phyloP scores from a whole-genome alignment of 331 rosid species.

The Acacia pycnantha region DNA sequence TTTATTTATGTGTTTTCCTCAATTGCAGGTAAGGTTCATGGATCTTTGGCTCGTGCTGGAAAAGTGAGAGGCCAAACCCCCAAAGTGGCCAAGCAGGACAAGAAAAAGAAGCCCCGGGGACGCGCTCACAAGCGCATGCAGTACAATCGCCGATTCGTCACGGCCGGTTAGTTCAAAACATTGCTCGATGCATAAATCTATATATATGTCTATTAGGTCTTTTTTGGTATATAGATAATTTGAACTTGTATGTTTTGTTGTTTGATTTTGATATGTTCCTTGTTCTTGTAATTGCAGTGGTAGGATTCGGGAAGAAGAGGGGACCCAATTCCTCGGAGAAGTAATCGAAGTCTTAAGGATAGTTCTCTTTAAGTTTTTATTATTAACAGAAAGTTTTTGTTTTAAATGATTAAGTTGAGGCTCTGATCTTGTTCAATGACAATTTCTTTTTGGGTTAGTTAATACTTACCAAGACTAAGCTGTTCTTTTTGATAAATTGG shows the following conservation, averaged over 20 bases:
- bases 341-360: background rate
- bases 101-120: constrained; percentile 53
- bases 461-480: background rate
- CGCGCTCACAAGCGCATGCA: constrained; percentile 54
- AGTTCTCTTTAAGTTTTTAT: background rate
- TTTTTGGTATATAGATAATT: background rate
- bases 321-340: constrained; percentile 44
- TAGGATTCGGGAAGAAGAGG: constrained; percentile 41
- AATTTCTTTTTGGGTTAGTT: background rate
- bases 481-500: background rate
- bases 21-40: constrained; percentile 50
- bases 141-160: constrained; percentile 54
- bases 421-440: background rate
- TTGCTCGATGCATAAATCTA: background rate
- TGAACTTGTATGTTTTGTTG: background rate
- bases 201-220: no score
- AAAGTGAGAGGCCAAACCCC: constrained; percentile 60
- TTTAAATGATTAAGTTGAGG: background rate
- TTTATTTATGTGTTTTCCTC: background rate
- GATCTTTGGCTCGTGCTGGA: constrained; percentile 59
- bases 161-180: constrained; percentile 34
- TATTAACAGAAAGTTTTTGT: background rate
- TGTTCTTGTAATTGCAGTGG: constrained; percentile 17
- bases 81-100: constrained; percentile 49
- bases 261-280: background rate